Base-by-base conservation (phyloP, 441 rosid species). In the Aquilaria agallochum region DNA sequence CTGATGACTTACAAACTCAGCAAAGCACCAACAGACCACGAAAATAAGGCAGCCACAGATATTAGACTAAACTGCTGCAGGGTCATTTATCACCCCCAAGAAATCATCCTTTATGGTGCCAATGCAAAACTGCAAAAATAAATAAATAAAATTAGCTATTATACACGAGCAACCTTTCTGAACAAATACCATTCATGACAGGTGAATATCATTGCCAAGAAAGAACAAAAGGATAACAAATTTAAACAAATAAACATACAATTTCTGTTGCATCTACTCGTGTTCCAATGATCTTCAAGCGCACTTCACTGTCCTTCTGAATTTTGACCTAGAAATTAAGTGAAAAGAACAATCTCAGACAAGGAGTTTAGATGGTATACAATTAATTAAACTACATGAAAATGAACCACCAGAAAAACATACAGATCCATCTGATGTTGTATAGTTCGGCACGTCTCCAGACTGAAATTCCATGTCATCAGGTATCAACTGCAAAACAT, bases 401-500 rank as follows among this genome's bases (percentile, higher is more conserved):
- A 36, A 20, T 14, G 47, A 46, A 34, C 40, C 49, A 48, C 61
- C 56, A 72, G 66, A 64, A 59, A 64, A 59, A 56, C 85, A 40
- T 64, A 89, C 96, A 1, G 97, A 94, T 78, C 95, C 95, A 84
- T 94, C 94, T 27, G 93, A 88, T 58, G 95, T 87, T 0, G 96
- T 89, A 62, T 91, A 94, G 56, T 89, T 89, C 56, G 97, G 97
- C 83, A 84, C 77, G 59, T 91, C 99, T 72, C 97, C 96, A 51
- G 95, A 75, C 44, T 91, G 99, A 69, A 91, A 91, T 73, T 94
- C 97, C 97, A 87, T 91, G 76, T 89, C 97, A 69, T 94, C 96
- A 0, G 97, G 97, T 63, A 94, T 91, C 81, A 91, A 76, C 99
- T 94, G 66, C 1, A 14, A 68, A 53, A 57, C 53, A 67, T 5